Evolutionary conservation across 2,329 filamentous ascomycete species (phyloP), one percentile per base, ranked within the genome.

Genomic region (Daldinia sp.): DNA sequence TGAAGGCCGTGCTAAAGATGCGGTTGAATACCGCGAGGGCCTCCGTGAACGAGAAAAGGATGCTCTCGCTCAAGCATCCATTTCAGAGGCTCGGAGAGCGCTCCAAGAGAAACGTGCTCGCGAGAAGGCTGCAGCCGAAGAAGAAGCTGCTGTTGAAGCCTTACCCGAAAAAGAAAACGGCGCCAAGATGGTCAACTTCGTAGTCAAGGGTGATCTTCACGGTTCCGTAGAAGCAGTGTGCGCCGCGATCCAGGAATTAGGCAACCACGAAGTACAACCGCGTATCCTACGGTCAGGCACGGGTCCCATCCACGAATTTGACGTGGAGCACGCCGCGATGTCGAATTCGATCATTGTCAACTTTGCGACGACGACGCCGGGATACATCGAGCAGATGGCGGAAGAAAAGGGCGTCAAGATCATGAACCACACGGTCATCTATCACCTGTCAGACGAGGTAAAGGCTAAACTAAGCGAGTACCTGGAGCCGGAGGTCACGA

Each of bases 191-290:
- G 84, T 97, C 48, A 90, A 90, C 71, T 95, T 98, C 77, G 87
- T 95, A 61, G 83, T 99, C 79, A 97, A 96, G 77, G 94, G 90
- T 55, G 95, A 99, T 72, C 95, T 98, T 15, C 91, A 90, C 64
- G 95, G 95, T 34, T 98, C 94, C 0, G 93, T 94, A 0, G 95
- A 99, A 80, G 95, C 95, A 2, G 90, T 98, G 2, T 83, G 89
- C 63, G 90, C 92, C 49, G 89, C 90, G 7, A 84, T 99, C 61
- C 81, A 88, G 63, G 87, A 90, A 61, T 83, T 97, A 66, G 93
- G 94, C 66, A 97, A 90, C 78, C 88, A 93, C 70, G 93, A 98
- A 75, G 89, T 97, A 35, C 86, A 83, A 29, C 86, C 94, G 11
- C 87, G 88, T 58, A 83, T 99, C 61, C 85, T 99, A 32, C 88